A percentile compares a stretch with the other conserved stretches of the same genome.
phyloP scores from a whole-genome alignment of 2,329 filamentous ascomycete species.

The Botrytis galanthina region DNA sequence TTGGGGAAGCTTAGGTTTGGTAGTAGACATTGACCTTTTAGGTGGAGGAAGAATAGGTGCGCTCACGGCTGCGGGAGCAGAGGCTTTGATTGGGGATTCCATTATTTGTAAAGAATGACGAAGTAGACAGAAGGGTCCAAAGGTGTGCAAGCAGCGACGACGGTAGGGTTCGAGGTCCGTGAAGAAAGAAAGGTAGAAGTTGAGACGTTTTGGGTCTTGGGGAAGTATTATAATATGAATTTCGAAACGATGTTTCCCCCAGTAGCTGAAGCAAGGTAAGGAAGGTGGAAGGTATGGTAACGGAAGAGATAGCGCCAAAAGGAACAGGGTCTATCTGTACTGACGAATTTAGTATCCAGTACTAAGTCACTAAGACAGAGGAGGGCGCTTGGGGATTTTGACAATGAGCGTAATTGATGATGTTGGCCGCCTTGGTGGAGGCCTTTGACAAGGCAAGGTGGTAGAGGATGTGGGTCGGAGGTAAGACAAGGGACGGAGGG shows the following conservation, averaged over 20 bases:
- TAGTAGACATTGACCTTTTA: conserved; percentile 35
- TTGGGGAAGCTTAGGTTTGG: conserved; percentile 56
- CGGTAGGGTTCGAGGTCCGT: conserved; percentile 30
- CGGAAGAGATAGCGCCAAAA: conserved; percentile 28
- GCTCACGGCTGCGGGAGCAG: conserved; percentile 26
- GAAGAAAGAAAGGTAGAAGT: conserved; percentile 24
- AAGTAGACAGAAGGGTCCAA: conserved; percentile 27
- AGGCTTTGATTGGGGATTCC: conserved; percentile 16
- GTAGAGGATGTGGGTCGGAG: conserved; percentile 11
- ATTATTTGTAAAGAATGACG: conserved; percentile 31
- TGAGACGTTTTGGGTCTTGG: conserved; percentile 23
- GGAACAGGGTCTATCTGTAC: conserved; percentile 23
- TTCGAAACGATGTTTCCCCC: conserved; percentile 26
- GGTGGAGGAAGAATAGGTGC: conserved; percentile 28
- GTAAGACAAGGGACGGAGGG: conserved; percentile 12
- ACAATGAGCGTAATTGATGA: conserved; percentile 20
- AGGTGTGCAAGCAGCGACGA: conserved; percentile 33
- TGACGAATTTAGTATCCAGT: conserved; percentile 21
- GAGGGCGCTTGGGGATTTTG: conserved; percentile 21
- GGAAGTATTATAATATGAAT: conserved; percentile 36
- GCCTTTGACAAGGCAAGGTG: conserved; percentile 2
- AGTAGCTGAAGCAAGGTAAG: conserved; percentile 23
- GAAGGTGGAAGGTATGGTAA: conserved; percentile 17
- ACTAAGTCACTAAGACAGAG: conserved; percentile 16
- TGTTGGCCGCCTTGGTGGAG: conserved; percentile 15